Base-by-base conservation (phyloP, 495 filamentous ascomycete species). In the Achaetomiella virescens region DNA sequence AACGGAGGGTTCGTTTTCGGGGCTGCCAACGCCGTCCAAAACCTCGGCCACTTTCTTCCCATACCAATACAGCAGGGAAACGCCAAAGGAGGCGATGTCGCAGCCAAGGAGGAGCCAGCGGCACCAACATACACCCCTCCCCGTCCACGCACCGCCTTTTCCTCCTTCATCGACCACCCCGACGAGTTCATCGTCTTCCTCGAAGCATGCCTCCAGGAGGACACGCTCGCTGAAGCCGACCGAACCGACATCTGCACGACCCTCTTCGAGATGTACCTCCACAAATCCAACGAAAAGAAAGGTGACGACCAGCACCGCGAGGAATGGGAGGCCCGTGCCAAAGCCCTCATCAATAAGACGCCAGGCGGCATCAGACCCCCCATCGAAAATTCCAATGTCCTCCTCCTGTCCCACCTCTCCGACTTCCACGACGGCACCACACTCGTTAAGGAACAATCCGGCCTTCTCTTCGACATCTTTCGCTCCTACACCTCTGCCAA, bases 231-330 rank as follows among this genome's bases (percentile, higher is more conserved):
- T 22, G 75, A 88, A 47, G 63, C 70, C 11, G 88, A 96, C 60
- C 87, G 84, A 61, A 77, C 82, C 7, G 95, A 97, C 68, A 82
- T 98, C 38, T 92, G 92, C 69, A 97, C 93, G 1, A 96, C 93
- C 0, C 71, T 98, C 27, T 97, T 98, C 66, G 93, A 98, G 66
- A 96, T 97, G 84, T 98, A 97, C 67, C 77, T 98, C 20, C 88
- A 96, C 61, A 89, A 88, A 52, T 87, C 91, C 38, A 87, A 81
- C 60, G 77, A 82, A n/a, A 84, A 84, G 62, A 86, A 82, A 59
- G 82, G 85, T 38, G 68, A 70, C 44, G 65, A 70, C 24, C 59
- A 61, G 43, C 85, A 91, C 57, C 84, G 82, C 60, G 79, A 86
- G 55, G 78, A 85, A 55, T 98, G 93, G 93, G 90, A 97, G 62